Base-by-base conservation (phyloP, 306 rosid genomes). In the Biancaea sappan region DNA sequence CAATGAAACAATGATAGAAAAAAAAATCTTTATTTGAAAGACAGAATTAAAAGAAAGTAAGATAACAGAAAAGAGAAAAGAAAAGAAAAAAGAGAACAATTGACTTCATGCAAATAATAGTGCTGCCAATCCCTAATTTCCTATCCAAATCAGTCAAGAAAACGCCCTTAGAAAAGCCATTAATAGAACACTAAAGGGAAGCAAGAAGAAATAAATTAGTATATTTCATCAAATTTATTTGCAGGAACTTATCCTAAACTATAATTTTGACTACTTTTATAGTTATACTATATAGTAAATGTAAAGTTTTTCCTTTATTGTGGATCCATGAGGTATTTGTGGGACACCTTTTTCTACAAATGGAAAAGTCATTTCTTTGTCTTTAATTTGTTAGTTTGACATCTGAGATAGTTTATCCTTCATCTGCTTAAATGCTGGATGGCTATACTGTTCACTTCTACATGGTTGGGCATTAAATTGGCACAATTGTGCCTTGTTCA, bases 391-490 rank as follows among this genome's bases (percentile, higher is more conserved):
- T 58, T 67, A 26, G 29, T 73, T 77, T 53, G 28, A 46, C 48
- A 28, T 32, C 28, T 53, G 61, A 12, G 61, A 24, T 15, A 76
- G 18, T 19, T 62, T 71, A 44, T 80, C 46, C 48, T 69, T 69
- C 56, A 51, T 31, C 28, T 14, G 58, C 26, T 41, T 50, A 68
- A 57, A 38, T 19, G 62, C 68, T 19, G 14, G 71, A 56, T 71
- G 69, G 69, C 58, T 83, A 35, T 41, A 57, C 75, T 47, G 65
- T 32, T 51, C 75, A 63, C 26, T 44, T 69, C 43, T 61, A 32
- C 47, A 59, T 58, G 69, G 64, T 68, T 40, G 26, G 66, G 40
- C 35, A 44, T 54, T 25, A 22, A 1, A 51, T 50, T 61, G 71
- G 40, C 18, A 69, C 54, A 58, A 51, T 44, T 53, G 22, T 60